Evolutionary conservation across 352 stramenopile species (phyloP), one percentile per base, ranked within the genome.

Genomic region (Elongisporangium prolatum): DNA sequence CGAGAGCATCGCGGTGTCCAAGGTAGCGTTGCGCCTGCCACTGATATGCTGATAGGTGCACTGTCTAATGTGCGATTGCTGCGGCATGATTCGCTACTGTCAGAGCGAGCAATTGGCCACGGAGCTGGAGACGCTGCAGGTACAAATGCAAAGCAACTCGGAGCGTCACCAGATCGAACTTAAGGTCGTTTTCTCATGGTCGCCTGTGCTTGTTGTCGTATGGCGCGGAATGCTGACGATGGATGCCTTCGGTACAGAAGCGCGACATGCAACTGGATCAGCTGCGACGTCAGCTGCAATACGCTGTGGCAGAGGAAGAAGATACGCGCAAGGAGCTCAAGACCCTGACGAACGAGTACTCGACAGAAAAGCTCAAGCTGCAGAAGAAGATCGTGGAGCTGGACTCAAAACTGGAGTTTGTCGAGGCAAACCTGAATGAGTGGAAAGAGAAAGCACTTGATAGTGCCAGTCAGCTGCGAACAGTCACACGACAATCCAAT

Each of bases 391-490:
- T 84, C 34, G 80, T 89, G 8, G 80, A 93, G 57, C 60, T 89
- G 52, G 79, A 91, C 52, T 77, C 83, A 4, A 78, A 88, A 57
- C 50, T 94, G 40, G 63, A 77, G 37, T 78, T 91, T 52, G 75
- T 90, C 0, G 78, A 90, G 52, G 66, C 65, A 13, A 83, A 72
- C 38, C 62, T 92, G 54, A 74, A 72, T 40, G 79, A 91, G 55
- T 91, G 82, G 79, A 83, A 81, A 44, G 82, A 91, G 48, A 81
- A 88, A 49, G 80, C 80, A 2, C 49, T 91, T 11, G 85, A 92
- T 48, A 63, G 64, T 16, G 70, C 52, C 22, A 84, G 63, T 24
- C 65, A 90, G 52, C 54, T 89, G 18, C 75, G 75, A 4, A 61
- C 68, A 1, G 51, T 70, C 18, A 72, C 63, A 38, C 64, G 71